These are phyloP conservation scores for Amauroascus verrucosus DNA, from an alignment of 2,329 filamentous ascomycete genomes.

Conservation along the genomic window DNA sequence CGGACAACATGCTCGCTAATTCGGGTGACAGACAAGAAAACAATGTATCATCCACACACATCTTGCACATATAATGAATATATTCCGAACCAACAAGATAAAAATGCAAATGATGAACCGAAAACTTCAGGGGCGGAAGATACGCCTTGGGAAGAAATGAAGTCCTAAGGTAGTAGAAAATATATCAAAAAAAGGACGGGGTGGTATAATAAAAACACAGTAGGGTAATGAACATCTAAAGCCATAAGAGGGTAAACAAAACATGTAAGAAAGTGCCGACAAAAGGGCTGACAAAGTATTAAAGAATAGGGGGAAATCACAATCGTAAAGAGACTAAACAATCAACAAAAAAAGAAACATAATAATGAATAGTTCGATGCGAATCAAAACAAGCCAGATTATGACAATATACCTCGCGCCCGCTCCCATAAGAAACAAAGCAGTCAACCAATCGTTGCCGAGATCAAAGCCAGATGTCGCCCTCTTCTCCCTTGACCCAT, in stretches of 20 bases:
- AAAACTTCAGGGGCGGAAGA: background rate
- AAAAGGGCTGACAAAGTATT: background rate
- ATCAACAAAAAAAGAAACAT: background rate
- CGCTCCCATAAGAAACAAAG: background rate
- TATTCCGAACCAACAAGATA: background rate
- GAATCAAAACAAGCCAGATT: background rate
- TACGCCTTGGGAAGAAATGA: background rate
- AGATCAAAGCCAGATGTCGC: slow-evolving; percentile 69
- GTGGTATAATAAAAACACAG: slow-evolving; percentile 11
- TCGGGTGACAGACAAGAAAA: background rate
- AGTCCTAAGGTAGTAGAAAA: background rate
- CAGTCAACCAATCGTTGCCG: background rate
- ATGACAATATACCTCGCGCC: background rate
- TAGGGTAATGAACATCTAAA: background rate
- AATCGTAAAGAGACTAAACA: too few relatives aligned
- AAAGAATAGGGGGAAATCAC: background rate
- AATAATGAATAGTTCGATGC: background rate
- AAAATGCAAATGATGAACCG: background rate
- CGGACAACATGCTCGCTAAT: background rate
- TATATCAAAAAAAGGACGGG: slow-evolving; percentile 8
- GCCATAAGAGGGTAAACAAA: background rate
- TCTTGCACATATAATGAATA: background rate
- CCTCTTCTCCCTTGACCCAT: slow-evolving; percentile 79
- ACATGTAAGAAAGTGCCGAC: background rate
- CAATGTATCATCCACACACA: background rate